These are phyloP conservation scores for Solanum chacoense DNA, from an alignment of 305 asterid species.

Conservation along the genomic window DNA sequence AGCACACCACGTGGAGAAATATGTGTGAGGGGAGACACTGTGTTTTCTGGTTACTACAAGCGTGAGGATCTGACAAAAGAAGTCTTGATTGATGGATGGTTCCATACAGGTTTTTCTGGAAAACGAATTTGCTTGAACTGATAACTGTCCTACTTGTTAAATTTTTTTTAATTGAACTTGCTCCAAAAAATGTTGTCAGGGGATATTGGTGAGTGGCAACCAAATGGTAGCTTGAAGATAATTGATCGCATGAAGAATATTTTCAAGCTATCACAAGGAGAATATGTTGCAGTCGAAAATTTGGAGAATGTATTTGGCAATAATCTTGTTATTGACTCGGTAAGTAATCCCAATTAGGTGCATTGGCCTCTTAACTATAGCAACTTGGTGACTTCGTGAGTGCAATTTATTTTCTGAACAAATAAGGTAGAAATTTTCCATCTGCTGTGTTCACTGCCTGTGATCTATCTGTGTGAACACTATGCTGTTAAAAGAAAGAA, in stretches of 20 bases:
- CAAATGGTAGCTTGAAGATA: slow-evolving; percentile 17
- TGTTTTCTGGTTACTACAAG: slow-evolving; percentile 19
- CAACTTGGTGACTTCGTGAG: neutral
- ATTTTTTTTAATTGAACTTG: neutral
- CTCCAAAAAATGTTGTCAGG: neutral
- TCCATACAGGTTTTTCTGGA: slow-evolving; percentile 11
- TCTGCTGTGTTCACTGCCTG: neutral
- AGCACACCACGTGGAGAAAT: slow-evolving; percentile 17
- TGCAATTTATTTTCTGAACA: neutral
- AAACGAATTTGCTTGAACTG: neutral
- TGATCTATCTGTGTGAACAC: neutral
- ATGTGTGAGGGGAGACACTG: slow-evolving; percentile 17
- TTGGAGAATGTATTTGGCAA: slow-evolving; percentile 14
- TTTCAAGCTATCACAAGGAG: slow-evolving; percentile 20
- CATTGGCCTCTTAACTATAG: neutral
- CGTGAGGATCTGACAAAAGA: slow-evolving; percentile 13
- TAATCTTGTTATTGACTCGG: slow-evolving; percentile 10
- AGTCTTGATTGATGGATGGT: slow-evolving; percentile 19
- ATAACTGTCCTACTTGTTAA: neutral
- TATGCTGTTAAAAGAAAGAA: neutral
- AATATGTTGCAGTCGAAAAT: slow-evolving; percentile 18
- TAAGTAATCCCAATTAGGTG: neutral
- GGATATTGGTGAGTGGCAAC: slow-evolving; percentile 23
- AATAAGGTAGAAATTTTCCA: neutral
- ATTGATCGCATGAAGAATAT: slow-evolving; percentile 24